Evolutionary conservation across 306 rosid genomes (phyloP).

Genomic region (Fragaria ananassa): DNA sequence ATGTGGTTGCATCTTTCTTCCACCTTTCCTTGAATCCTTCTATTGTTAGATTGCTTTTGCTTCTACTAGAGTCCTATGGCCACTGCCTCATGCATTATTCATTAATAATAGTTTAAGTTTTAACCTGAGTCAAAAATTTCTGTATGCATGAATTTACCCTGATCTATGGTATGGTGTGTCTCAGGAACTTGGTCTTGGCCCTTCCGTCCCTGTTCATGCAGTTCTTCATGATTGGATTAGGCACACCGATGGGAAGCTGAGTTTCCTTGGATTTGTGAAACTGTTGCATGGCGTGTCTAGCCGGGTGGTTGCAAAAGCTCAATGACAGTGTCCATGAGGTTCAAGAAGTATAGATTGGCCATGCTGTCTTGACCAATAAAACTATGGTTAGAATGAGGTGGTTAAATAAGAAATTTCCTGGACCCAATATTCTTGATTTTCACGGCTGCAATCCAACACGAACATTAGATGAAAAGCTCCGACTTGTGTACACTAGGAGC

Average conservation of each 20-base stretch:
- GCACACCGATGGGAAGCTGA: slow-evolving; percentile 86
- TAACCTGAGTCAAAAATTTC: neutral
- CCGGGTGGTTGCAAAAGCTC: slow-evolving; percentile 53
- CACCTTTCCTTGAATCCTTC: neutral
- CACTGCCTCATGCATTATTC: neutral
- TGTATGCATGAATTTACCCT: slow-evolving; percentile 6
- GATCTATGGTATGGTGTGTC: slow-evolving; percentile 30
- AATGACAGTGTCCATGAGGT: slow-evolving; percentile 35
- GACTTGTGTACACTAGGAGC: slow-evolving; percentile 23
- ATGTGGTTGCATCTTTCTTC: slow-evolving; percentile 27
- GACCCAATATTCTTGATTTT: neutral
- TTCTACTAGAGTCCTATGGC: neutral
- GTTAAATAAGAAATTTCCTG: slow-evolving; percentile 10
- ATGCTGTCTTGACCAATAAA: slow-evolving; percentile 31
- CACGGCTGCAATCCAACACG: neutral
- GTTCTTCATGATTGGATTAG: slow-evolving; percentile 96
- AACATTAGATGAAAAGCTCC: slow-evolving; percentile 10
- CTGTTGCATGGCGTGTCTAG: slow-evolving; percentile 75
- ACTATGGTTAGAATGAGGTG: slow-evolving; percentile 23
- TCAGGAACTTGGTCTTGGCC: slow-evolving; percentile 93
- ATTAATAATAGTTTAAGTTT: neutral
- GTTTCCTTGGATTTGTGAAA: slow-evolving; percentile 89
- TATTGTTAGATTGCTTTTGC: neutral
- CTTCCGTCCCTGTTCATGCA: slow-evolving; percentile 83
- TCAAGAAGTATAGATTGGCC: slow-evolving; percentile 27